These are phyloP conservation scores for Hirsutella rhossiliensis DNA, from an alignment of 2,329 filamentous ascomycete species.

Conservation along the genomic window DNA sequence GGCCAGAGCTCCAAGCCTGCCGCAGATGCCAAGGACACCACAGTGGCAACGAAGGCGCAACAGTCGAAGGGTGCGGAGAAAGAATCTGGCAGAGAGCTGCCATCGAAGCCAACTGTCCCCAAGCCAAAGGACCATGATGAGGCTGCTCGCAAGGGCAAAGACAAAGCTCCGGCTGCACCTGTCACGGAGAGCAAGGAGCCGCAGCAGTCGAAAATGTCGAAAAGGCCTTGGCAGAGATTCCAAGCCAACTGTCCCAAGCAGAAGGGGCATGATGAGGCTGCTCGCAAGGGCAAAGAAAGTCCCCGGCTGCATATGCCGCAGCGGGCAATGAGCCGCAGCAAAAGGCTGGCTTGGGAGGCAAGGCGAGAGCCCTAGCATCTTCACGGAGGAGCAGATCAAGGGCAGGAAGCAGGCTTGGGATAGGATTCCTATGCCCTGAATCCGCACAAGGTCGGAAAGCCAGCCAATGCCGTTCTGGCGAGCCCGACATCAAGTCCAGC, in stretches of 20 bases:
- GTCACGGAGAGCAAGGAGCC: background rate
- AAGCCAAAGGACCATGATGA: background rate
- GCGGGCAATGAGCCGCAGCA: background rate
- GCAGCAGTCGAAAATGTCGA: background rate
- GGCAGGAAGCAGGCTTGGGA: conserved; percentile 18
- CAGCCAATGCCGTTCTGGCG: background rate
- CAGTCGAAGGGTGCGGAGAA: too few relatives aligned
- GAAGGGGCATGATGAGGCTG: background rate
- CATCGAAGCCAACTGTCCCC: too few relatives aligned
- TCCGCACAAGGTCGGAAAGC: conserved; percentile 6
- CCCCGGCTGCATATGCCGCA: background rate
- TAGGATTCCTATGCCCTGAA: conserved; percentile 21
- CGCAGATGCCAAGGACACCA: too few relatives aligned
- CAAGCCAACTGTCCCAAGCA: too few relatives aligned
- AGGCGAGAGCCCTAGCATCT: conserved; percentile 9
- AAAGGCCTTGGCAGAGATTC: too few relatives aligned
- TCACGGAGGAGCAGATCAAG: conserved; percentile 19
- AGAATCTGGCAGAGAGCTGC: too few relatives aligned
- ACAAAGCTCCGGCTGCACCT: background rate
- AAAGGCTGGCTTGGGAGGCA: background rate
- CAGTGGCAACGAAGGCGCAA: too few relatives aligned
- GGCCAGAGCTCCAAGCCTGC: too few relatives aligned
- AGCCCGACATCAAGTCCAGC: too few relatives aligned
- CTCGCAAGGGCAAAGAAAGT: background rate
- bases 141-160: too few relatives aligned